A percentile compares a stretch with the other conserved stretches of the same genome.
These are phyloP conservation scores for Pyrenophora graminea DNA, from an alignment of 2,329 filamentous ascomycete species.

Conservation along the genomic window DNA sequence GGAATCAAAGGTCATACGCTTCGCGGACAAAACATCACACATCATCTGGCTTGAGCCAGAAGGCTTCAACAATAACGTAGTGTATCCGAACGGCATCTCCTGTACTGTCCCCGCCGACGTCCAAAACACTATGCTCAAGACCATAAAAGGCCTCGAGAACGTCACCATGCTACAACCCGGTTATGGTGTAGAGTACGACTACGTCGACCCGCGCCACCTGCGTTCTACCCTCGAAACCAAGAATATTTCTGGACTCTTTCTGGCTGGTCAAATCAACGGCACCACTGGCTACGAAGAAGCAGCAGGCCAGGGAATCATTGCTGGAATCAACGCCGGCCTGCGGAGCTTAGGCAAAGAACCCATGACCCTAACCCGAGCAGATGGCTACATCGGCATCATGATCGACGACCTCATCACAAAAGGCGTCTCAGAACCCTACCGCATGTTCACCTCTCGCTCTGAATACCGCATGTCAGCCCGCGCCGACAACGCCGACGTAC, in stretches of 20 bases:
- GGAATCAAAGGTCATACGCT: constrained; percentile 91
- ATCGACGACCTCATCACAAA: constrained; percentile 97
- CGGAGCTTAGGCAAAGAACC: constrained; percentile 67
- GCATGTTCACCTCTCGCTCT: constrained; percentile 96
- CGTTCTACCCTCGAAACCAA: constrained; percentile 94
- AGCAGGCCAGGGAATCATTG: constrained; percentile 87
- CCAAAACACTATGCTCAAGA: constrained; percentile 82
- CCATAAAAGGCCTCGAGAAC: constrained; percentile 84
- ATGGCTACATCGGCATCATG: constrained; percentile 98
- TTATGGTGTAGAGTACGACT: constrained; percentile 98
- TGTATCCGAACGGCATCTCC: constrained; percentile 95
- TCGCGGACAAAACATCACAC: constrained; percentile 77
- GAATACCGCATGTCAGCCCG: constrained; percentile 93
- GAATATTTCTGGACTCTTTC: constrained; percentile 81
- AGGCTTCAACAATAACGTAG: constrained; percentile 84
- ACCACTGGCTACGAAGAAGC: constrained; percentile 99
- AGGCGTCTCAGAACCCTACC: constrained; percentile 93
- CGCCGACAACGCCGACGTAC: constrained; percentile 89
- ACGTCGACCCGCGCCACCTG: constrained; percentile 89
- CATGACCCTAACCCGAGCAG: constrained; percentile 74
- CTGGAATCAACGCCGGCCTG: constrained; percentile 92
- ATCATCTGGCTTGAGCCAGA: constrained; percentile 98
- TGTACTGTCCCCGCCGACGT: constrained; percentile 93
- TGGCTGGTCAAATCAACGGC: constrained; percentile 97
- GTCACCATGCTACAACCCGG: constrained; percentile 92